Evolutionary conservation across 2,329 filamentous ascomycete species (phyloP).

Genomic region (Gnomoniopsis smithogilvyi): DNA sequence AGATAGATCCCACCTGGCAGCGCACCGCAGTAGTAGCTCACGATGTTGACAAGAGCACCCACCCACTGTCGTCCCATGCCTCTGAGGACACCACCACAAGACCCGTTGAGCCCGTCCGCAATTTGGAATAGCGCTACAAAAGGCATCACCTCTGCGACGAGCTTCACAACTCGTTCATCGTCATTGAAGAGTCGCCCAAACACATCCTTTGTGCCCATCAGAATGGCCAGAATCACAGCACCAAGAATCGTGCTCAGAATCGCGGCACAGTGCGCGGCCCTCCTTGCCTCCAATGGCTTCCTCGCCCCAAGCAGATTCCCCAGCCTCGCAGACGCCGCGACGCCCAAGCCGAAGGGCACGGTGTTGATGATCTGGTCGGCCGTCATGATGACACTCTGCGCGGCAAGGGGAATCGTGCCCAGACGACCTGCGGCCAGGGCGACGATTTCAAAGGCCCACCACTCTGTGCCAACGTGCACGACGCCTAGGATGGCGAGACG

Average conservation of each 20-base stretch:
- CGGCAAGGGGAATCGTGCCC: constrained; percentile 75
- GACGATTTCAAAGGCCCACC: constrained; percentile 94
- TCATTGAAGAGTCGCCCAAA: constrained; percentile 82
- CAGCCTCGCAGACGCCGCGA: constrained; percentile 73
- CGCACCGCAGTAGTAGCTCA: constrained; percentile 81
- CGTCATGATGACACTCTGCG: constrained; percentile 88
- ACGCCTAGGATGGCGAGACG: constrained; percentile 73
- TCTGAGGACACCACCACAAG: constrained; percentile 74
- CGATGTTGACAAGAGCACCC: constrained; percentile 75
- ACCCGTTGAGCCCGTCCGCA: constrained; percentile 81
- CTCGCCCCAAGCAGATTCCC: constrained; percentile 76
- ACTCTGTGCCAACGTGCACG: constrained; percentile 83
- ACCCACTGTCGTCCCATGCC: constrained; percentile 88
- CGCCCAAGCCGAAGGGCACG: constrained; percentile 81
- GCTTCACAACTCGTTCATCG: constrained; percentile 64
- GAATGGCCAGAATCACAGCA: constrained; percentile 58
- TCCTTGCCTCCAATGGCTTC: constrained; percentile 61
- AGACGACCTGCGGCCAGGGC: constrained; percentile 77
- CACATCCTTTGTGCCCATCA: constrained; percentile 68
- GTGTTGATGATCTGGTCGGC: constrained; percentile 82
- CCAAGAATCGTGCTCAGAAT: constrained; percentile 70
- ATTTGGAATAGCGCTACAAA: constrained; percentile 89
- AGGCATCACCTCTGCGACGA: constrained; percentile 77
- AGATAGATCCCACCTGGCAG: constrained; percentile 80
- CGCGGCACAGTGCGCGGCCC: constrained; percentile 73